Evolutionary conservation across 768 basidiomycete species (phyloP), one percentile per base, ranked within the genome.

Genomic region (Hortiboletus flavorubellus): DNA sequence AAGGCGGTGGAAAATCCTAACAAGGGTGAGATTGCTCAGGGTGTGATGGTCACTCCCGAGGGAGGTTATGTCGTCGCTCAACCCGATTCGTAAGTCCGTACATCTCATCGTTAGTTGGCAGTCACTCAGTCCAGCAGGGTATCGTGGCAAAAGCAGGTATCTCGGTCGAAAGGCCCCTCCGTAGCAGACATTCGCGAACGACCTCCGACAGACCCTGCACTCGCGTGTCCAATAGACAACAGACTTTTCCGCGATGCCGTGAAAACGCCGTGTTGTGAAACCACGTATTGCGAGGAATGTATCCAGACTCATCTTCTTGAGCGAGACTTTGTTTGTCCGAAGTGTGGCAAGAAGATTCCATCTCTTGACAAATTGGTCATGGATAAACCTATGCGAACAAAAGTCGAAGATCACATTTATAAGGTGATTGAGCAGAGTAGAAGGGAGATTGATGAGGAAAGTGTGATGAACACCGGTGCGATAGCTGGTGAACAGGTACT

Each of bases 41-140:
- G 96, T 18, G 86, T 98, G 46, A 99, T 99, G 97, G 89, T 99
- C 56, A 98, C 96, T 3, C 94, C 96, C 0, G 97, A 99, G 69
- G 97, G 97, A 57, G 93, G 93, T 37, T 98, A 96, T 72, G 97
- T 99, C 18, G 89, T 96, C 39, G 96, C 96, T 1, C 89, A 98
- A 66, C 95, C 97, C 0, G 97, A 99, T 73, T 82, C 85, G 96
- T 98, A 73, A 66, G 93, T 82, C 42, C 43, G 45, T 8, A 15
- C 37, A 33, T 43, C 6, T 39, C 18, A 21, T 37, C 29, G 12
- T 34, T 31, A n/a, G 15, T 7, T 14, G 23, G 18, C 5, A n/a
- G 15, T 37, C 31, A 7, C 56, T 55, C 31, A 55, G 53, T 48
- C 35, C 46, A 43, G 59, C 50, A 98, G 96, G 41, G 93, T 80